Evolutionary conservation across 352 stramenopile genomes (phyloP).

Genomic region (Globisporangium megalacanthum): DNA sequence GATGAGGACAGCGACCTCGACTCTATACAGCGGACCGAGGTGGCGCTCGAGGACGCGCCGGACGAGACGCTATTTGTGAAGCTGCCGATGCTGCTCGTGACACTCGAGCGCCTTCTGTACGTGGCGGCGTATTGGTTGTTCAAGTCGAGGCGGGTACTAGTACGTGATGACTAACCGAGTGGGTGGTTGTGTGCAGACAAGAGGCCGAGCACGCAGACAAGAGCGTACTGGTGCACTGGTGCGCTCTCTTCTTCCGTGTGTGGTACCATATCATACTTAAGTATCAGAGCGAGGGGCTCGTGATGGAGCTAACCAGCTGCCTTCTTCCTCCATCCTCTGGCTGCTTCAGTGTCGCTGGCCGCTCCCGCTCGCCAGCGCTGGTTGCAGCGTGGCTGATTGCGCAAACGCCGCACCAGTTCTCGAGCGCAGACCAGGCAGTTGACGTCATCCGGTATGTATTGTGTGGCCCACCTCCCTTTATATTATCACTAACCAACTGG

Average conservation of each 20-base stretch:
- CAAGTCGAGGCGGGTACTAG: no score
- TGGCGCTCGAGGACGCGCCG: conserved; percentile 50
- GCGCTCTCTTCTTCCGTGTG: neutral
- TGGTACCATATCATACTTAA: no score
- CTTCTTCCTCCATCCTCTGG: no score
- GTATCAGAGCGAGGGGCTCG: neutral
- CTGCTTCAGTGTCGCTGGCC: conserved; percentile 44
- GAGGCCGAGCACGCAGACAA: conserved; percentile 23
- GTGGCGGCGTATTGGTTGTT: neutral
- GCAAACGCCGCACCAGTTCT: conserved; percentile 10
- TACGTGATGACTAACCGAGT: neutral
- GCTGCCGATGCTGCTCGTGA: conserved; percentile 35
- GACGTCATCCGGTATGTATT: conserved; percentile 36
- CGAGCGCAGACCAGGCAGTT: conserved; percentile 28
- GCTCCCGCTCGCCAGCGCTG: conserved; percentile 53
- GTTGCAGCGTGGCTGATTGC: conserved; percentile 50
- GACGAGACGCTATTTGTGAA: conserved; percentile 41
- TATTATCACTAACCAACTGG: neutral
- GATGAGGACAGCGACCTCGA: neutral
- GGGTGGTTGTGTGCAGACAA: conserved; percentile 15
- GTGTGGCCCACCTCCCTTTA: no score
- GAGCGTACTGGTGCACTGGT: conserved; percentile 78
- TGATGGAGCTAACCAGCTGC: neutral
- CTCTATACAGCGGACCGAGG: conserved; percentile 8
- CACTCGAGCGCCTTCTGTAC: conserved; percentile 33